Percentiles rank a stretch among this genome's conserved stretches.
Conservation (phyloP, 768 basidiomycete species). For the Tricholoma matsutake region DNA sequence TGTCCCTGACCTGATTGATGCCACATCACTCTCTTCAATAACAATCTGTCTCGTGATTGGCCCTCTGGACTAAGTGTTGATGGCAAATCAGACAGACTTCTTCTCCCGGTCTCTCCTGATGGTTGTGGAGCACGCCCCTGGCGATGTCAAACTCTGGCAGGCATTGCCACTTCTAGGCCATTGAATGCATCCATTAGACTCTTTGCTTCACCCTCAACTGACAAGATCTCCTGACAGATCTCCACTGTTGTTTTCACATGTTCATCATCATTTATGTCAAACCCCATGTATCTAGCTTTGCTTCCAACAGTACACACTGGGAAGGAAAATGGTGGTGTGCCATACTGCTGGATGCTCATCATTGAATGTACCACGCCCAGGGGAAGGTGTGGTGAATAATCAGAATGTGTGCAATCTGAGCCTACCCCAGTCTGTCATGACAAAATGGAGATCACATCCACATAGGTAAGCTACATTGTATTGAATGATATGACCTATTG, state of each 20-base stretch:
- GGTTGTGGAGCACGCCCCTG: conserved; percentile 15
- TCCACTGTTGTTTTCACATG: conserved; percentile 56
- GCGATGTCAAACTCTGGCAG: conserved; percentile 48
- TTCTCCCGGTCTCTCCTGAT: conserved; percentile 12
- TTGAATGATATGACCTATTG: no score
- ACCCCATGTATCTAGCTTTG: conserved; percentile 36
- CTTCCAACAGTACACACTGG: conserved; percentile 34
- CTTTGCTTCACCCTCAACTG: conserved; percentile 68
- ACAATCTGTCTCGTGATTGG: conserved; percentile 32
- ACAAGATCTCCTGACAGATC: conserved; percentile 62
- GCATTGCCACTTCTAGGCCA: conserved; percentile 68
- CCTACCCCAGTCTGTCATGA: conserved; percentile 35
- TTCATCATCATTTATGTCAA: conserved; percentile 53
- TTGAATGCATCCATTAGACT: conserved; percentile 78
- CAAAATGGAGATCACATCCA: conserved; percentile 42
- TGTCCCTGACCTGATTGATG: conserved; percentile 52
- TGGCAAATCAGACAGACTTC: conserved; percentile 23
- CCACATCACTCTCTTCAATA: conserved; percentile 44
- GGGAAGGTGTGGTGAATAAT: conserved; percentile 24
- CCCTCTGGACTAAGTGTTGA: conserved; percentile 36
- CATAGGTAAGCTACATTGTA: no score
- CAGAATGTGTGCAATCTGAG: conserved; percentile 26
- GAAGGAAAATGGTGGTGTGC: conserved; percentile 61
- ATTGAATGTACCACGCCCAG: conserved; percentile 40
- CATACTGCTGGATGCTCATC: conserved; percentile 42